Percentiles rank a stretch among this genome's conserved stretches.
Evolutionary conservation across 208 protist genomes (phyloP).

Genomic region (Trichomonas tenax): DNA sequence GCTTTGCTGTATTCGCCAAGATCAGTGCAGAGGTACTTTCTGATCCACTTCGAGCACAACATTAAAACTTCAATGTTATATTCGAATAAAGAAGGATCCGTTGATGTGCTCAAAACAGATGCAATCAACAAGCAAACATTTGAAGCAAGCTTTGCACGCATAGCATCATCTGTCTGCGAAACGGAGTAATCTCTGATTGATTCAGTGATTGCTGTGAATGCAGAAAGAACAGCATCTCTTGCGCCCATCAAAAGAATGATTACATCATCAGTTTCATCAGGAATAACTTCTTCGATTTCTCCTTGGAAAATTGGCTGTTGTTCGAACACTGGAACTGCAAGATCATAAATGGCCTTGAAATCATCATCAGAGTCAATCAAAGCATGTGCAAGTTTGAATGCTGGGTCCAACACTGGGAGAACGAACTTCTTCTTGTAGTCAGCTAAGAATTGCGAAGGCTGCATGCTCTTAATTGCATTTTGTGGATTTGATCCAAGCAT

Average conservation of each 20-base stretch:
- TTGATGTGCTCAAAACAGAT: neutral
- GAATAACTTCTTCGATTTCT: neutral
- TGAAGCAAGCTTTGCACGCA: neutral
- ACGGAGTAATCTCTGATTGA: neutral
- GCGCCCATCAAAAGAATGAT: neutral
- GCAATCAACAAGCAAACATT: neutral
- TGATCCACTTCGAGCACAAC: neutral
- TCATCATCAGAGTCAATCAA: neutral
- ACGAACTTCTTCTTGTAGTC: neutral
- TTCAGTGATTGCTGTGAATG: neutral
- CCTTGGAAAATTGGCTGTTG: neutral
- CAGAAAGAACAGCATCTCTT: neutral
- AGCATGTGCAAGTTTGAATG: neutral
- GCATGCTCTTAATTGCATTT: neutral
- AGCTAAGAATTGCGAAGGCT: neutral
- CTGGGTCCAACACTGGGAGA: neutral
- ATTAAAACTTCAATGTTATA: neutral
- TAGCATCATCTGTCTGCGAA: neutral
- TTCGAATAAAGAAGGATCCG: neutral
- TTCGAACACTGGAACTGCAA: neutral
- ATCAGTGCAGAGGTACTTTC: neutral
- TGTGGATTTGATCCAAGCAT: neutral
- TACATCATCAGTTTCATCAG: neutral
- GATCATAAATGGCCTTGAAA: neutral
- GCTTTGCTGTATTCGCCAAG: neutral